These are phyloP conservation scores for Yueomyces sp. DNA, from an alignment of 805 yeast species.

Conservation along the genomic window DNA sequence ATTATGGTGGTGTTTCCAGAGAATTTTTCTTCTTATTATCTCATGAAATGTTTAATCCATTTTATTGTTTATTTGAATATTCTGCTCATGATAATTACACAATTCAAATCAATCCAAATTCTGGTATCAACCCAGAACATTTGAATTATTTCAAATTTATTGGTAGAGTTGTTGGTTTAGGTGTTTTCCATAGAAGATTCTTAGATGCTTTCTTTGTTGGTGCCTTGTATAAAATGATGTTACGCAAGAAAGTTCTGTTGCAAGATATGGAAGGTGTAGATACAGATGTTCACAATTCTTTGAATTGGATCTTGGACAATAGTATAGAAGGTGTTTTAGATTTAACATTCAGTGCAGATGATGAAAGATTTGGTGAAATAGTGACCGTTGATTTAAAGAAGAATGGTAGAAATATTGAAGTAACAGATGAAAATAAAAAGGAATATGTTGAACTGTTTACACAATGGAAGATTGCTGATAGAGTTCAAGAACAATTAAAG, in stretches of 20 bases:
- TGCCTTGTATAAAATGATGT: constrained; percentile 95
- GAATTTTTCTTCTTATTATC: constrained; percentile 93
- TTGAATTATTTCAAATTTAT: constrained; percentile 94
- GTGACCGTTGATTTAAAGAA: constrained; percentile 83
- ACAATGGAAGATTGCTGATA: constrained; percentile 88
- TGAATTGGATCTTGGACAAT: constrained; percentile 92
- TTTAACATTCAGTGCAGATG: constrained; percentile 78
- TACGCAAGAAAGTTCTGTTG: constrained; percentile 83
- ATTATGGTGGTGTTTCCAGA: constrained; percentile 98
- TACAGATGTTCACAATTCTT: constrained; percentile 86
- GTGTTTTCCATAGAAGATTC: constrained; percentile 96
- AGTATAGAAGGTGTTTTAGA: constrained; percentile 82
- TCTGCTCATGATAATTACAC: constrained; percentile 98
- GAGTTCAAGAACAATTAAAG: constrained; percentile 90
- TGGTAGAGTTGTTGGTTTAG: constrained; percentile 96
- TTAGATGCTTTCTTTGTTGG: constrained; percentile 97
- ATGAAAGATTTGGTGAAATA: constrained; percentile 89
- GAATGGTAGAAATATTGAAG: constrained; percentile 78
- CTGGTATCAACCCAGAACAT: constrained; percentile 95
- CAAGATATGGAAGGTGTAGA: constrained; percentile 99
- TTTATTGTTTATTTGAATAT: constrained; percentile 92
- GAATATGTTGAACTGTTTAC: constrained; percentile 91
- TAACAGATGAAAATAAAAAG: constrained; percentile 85
- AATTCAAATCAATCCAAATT: constrained; percentile 92
- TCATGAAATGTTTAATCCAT: constrained; percentile 98